These are phyloP conservation scores for Acephala macrosclerotiorum DNA, from an alignment of 2,329 filamentous ascomycete genomes.

Conservation along the genomic window DNA sequence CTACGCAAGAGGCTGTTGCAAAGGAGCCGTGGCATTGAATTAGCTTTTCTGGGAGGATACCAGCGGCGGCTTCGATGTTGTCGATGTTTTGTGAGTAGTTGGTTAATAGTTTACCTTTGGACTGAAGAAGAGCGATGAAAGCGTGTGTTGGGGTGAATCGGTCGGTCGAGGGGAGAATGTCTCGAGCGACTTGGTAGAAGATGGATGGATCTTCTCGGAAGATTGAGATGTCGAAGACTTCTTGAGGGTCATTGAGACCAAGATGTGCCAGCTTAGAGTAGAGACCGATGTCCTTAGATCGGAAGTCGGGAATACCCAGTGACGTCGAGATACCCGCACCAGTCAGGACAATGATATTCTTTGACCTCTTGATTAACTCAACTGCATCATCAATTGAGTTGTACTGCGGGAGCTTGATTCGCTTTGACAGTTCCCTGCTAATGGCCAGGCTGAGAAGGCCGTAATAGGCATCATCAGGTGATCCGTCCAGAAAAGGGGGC, in stretches of 20 bases:
- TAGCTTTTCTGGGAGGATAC: slow-evolving; percentile 80
- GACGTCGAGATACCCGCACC: slow-evolving; percentile 97
- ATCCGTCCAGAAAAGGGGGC: slow-evolving; percentile 75
- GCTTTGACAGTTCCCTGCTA: slow-evolving; percentile 80
- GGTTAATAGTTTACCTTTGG: slow-evolving; percentile 87
- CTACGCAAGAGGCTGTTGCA: slow-evolving; percentile 87
- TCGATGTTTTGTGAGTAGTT: slow-evolving; percentile 99
- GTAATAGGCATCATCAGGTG: slow-evolving; percentile 78
- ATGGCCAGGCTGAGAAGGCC: slow-evolving; percentile 79
- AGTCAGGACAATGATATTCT: slow-evolving; percentile 92
- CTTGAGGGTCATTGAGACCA: slow-evolving; percentile 82
- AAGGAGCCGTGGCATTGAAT: slow-evolving; percentile 98
- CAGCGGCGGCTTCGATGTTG: slow-evolving; percentile 89
- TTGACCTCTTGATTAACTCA: slow-evolving; percentile 72
- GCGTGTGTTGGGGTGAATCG: slow-evolving; percentile 91
- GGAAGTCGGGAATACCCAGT: slow-evolving; percentile 95
- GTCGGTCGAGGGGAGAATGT: slow-evolving; percentile 83
- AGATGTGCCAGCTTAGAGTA: slow-evolving; percentile 85
- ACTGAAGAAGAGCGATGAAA: slow-evolving; percentile 89
- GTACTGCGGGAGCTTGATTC: slow-evolving; percentile 79
- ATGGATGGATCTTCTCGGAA: slow-evolving; percentile 87
- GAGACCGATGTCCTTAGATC: slow-evolving; percentile 90
- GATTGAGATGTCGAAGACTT: slow-evolving; percentile 90
- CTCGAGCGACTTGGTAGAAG: slow-evolving; percentile 91
- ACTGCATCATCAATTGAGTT: slow-evolving; percentile 92